These are phyloP conservation scores for Endocladia muricata DNA, from an alignment of 31 red algal species.

Conservation along the genomic window DNA sequence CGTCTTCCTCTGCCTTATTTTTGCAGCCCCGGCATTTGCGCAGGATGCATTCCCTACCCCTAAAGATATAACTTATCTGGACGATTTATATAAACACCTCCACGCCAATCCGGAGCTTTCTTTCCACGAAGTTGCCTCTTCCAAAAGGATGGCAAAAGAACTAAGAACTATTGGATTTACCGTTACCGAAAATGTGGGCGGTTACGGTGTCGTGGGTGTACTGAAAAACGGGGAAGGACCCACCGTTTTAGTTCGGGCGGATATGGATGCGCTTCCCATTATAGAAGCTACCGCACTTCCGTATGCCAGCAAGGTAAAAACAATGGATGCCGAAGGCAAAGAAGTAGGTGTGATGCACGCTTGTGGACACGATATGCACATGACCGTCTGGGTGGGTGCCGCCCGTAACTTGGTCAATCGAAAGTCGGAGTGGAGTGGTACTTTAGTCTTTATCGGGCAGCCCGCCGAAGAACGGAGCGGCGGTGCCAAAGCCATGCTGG, in stretches of 20 bases:
- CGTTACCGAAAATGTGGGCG: background rate
- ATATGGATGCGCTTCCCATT: slow-evolving; percentile 27
- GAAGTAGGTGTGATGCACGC: slow-evolving; percentile 17
- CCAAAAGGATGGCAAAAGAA: slow-evolving; percentile 5
- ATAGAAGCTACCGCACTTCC: background rate
- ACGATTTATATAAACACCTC: background rate
- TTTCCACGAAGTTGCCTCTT: background rate
- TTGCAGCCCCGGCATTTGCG: no score
- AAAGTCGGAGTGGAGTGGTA: slow-evolving; percentile 2
- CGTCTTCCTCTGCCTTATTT: no score
- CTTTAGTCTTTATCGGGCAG: slow-evolving; percentile 8
- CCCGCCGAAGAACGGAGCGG: slow-evolving; percentile 16
- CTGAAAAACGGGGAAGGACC: slow-evolving; percentile 21
- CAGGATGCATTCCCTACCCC: no score
- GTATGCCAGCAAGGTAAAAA: slow-evolving; percentile 7
- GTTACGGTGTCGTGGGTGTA: slow-evolving; percentile 11
- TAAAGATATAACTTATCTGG: no score
- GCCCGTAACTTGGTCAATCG: background rate
- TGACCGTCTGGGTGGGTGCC: background rate
- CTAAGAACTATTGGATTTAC: background rate
- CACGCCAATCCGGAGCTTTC: slow-evolving; percentile 13
- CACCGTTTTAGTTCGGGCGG: background rate
- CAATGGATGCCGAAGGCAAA: no score
- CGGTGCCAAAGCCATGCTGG: slow-evolving; percentile 14
- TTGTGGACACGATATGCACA: slow-evolving; percentile 33